These are phyloP conservation scores for Calonectria hawksworthii DNA, from an alignment of 2,329 filamentous ascomycete genomes.

Conservation along the genomic window DNA sequence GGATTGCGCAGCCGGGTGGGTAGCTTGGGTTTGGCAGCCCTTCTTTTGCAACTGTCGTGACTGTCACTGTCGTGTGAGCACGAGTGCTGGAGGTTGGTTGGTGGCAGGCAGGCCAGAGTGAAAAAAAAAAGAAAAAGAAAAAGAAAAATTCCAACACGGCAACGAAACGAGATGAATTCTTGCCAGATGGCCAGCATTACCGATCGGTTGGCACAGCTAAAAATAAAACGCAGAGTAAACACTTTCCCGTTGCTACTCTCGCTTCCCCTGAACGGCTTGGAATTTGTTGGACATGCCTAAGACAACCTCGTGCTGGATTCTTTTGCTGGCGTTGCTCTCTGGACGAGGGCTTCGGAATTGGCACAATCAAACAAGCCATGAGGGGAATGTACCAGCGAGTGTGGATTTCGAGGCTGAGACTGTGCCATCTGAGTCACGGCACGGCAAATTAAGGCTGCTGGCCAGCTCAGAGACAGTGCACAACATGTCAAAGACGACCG, in stretches of 20 bases:
- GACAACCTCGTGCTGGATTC: constrained; percentile 28
- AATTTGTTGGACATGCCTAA: constrained; percentile 32
- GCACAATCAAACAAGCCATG: constrained; percentile 32
- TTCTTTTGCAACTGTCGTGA: constrained; percentile 9
- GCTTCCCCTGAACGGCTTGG: constrained; percentile 34
- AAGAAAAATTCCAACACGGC: neutral
- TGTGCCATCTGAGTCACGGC: constrained; percentile 40
- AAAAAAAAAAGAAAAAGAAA: too few species aligned
- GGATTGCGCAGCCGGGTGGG: constrained; percentile 38
- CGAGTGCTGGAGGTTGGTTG: neutral
- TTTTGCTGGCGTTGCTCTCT: constrained; percentile 30
- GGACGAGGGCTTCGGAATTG: constrained; percentile 27
- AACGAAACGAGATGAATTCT: neutral
- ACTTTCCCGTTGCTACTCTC: neutral
- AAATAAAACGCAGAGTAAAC: neutral
- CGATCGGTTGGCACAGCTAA: neutral
- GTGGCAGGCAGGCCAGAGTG: neutral
- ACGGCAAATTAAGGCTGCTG: neutral
- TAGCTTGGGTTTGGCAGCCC: neutral
- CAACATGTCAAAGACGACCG: neutral
- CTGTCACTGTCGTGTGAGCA: neutral
- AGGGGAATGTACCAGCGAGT: constrained; percentile 24
- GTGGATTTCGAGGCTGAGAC: constrained; percentile 28
- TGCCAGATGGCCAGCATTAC: neutral
- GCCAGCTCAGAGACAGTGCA: neutral